Evolutionary conservation across 140 eudicot genomes (phyloP).

Genomic region (Cichorium intybus): DNA sequence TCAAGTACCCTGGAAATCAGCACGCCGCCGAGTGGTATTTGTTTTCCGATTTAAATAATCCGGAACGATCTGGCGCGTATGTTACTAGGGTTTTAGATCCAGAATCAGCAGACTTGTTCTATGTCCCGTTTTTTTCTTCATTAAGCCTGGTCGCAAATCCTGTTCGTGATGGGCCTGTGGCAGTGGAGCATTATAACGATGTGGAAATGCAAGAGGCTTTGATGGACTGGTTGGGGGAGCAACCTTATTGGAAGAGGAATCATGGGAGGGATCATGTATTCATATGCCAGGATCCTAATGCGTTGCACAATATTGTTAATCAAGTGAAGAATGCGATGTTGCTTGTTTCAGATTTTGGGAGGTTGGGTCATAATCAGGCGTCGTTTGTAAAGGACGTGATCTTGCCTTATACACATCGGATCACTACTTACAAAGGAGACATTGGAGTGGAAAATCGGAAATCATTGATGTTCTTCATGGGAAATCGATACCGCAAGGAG

Average conservation of each 20-base stretch:
- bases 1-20: constrained; percentile 90
- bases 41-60: constrained; percentile 51
- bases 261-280: constrained; percentile 98
- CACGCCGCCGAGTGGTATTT: constrained; percentile 94
- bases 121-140: constrained; percentile 88
- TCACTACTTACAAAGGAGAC: constrained; percentile 64
- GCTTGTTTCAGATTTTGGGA: constrained; percentile 95
- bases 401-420: constrained; percentile 83
- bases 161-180: constrained; percentile 29
- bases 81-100: constrained; percentile 74
- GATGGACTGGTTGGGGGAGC: constrained; percentile 84
- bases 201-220: constrained; percentile 75
- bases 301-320: constrained; percentile 77
- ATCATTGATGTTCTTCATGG: constrained; percentile 87
- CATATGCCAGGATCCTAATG: constrained; percentile 95
- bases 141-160: constrained; percentile 86
- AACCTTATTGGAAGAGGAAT: constrained; percentile 82
- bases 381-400: constrained; percentile 91
- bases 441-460: constrained; percentile 65
- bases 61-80: constrained; percentile 36
- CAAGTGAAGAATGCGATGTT: constrained; percentile 77
- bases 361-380: constrained; percentile 65
- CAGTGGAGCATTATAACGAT: constrained; percentile 46
- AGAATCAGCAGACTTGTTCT: constrained; percentile 73
- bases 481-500: constrained; percentile 89